These are phyloP conservation scores for Cercospora sp. DNA, from an alignment of 2,329 filamentous ascomycete species.

Conservation along the genomic window DNA sequence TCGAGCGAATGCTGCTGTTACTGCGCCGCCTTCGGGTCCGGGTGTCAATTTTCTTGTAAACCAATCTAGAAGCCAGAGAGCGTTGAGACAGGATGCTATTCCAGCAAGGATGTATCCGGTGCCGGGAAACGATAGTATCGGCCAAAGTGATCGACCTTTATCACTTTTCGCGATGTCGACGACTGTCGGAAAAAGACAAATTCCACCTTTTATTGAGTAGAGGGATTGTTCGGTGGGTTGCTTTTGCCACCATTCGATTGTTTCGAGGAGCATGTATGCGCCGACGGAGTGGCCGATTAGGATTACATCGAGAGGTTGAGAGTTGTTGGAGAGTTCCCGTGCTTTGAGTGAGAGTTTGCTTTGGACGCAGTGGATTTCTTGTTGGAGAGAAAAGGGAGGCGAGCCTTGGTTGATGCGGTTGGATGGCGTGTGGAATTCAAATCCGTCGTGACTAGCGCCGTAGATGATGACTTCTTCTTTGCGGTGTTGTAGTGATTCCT, in stretches of 20 bases:
- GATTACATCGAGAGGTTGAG: conserved; percentile 32
- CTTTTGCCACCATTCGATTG: conserved; percentile 27
- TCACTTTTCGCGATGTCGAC: conserved; percentile 48
- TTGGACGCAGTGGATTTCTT: conserved; percentile 49
- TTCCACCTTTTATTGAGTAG: conserved; percentile 32
- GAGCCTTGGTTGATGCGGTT: not conserved
- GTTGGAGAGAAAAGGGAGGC: conserved; percentile 23
- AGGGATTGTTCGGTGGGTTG: conserved; percentile 12
- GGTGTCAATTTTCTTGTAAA: conserved; percentile 9
- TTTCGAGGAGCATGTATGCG: conserved; percentile 48
- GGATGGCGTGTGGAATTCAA: conserved; percentile 37
- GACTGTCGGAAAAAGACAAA: conserved; percentile 52
- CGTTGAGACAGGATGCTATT: conserved; percentile 46
- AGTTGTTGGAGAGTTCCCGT: not conserved
- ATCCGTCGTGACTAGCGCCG: conserved; percentile 46
- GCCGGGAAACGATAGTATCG: not conserved
- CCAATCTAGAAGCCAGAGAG: conserved; percentile 40
- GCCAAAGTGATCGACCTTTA: conserved; percentile 38
- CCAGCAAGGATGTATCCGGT: conserved; percentile 40
- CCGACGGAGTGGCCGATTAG: conserved; percentile 52
- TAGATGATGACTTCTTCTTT: conserved; percentile 41
- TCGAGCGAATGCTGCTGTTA: conserved; percentile 54
- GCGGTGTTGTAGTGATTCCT: conserved; percentile 31
- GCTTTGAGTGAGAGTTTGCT: conserved; percentile 40
- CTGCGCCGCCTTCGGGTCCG: conserved; percentile 42